Percentiles rank a stretch among this genome's conserved stretches.
phyloP scores from a whole-genome alignment of 306 rosid species.

The Medicago ruthenica region DNA sequence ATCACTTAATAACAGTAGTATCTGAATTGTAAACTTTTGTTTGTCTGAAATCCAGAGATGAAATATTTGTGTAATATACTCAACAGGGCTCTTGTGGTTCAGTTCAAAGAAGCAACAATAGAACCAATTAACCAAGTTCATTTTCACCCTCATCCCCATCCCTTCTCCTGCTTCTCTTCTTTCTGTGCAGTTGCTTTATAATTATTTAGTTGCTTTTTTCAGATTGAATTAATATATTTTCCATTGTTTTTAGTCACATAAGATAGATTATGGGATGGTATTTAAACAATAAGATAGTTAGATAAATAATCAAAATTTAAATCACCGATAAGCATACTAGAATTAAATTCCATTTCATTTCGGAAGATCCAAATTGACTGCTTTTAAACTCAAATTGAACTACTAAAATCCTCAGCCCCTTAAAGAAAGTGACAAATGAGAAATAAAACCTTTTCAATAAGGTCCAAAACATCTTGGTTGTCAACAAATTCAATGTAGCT shows the following conservation, averaged over 20 bases:
- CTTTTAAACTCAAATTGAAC: slow-evolving; percentile 37
- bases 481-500: slow-evolving; percentile 99
- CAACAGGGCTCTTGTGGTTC: slow-evolving; percentile 28
- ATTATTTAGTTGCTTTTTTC: slow-evolving; percentile 34
- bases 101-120: slow-evolving; percentile 22
- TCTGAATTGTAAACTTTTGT: slow-evolving; percentile 13
- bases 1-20: slow-evolving; percentile 19
- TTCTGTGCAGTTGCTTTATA: slow-evolving; percentile 22
- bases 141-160: slow-evolving; percentile 27
- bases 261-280: slow-evolving; percentile 30
- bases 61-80: slow-evolving; percentile 17
- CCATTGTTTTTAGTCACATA: slow-evolving; percentile 23
- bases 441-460: slow-evolving; percentile 83
- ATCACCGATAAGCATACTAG: slow-evolving; percentile 27
- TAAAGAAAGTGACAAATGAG: slow-evolving; percentile 31
- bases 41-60: slow-evolving; percentile 31
- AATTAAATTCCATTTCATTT: slow-evolving; percentile 19
- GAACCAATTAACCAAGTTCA: slow-evolving; percentile 28
- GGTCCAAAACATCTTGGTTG: slow-evolving; percentile 96
- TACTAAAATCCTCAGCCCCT: slow-evolving; percentile 19
- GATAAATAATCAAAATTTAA: slow-evolving; percentile 8
- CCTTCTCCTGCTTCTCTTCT: slow-evolving; percentile 24
- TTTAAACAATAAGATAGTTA: slow-evolving; percentile 19
- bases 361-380: slow-evolving; percentile 31
- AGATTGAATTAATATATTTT: slow-evolving; percentile 7